Conservation (phyloP, 352 stramenopile genomes). For the Pythium myriotylum region DNA sequence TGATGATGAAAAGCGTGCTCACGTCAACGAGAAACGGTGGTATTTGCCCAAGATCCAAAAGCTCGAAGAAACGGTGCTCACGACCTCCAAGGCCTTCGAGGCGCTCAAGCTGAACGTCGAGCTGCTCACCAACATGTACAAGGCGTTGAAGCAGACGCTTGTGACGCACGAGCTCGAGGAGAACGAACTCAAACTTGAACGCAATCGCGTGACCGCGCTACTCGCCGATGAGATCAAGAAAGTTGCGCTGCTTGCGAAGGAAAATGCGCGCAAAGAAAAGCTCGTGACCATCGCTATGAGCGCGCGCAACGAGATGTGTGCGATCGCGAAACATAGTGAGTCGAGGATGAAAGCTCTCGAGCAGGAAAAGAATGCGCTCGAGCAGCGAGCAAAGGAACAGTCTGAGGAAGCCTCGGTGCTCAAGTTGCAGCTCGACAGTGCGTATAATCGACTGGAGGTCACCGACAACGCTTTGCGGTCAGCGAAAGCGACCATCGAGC, state of each 20-base stretch:
- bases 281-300: constrained; percentile 79
- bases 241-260: constrained; percentile 64
- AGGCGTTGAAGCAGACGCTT: constrained; percentile 53
- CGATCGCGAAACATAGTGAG: constrained; percentile 53
- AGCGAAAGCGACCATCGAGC: constrained; percentile 30
- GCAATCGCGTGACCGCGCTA: constrained; percentile 48
- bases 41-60: constrained; percentile 77
- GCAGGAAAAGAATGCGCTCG: constrained; percentile 25
- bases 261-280: constrained; percentile 73
- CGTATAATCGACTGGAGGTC: constrained; percentile 47
- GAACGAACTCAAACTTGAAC: constrained; percentile 63
- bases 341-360: constrained; percentile 35
- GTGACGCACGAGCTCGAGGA: constrained; percentile 56
- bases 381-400: constrained; percentile 32
- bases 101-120: constrained; percentile 85
- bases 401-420: constrained; percentile 40
- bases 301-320: constrained; percentile 71
- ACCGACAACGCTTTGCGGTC: constrained; percentile 33
- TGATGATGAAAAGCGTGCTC: constrained; percentile 65
- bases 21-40: constrained; percentile 68
- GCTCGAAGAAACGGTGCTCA: constrained; percentile 68
- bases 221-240: constrained; percentile 79
- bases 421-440: constrained; percentile 51
- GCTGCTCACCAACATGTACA: constrained; percentile 89
- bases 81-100: constrained; percentile 60